Percentiles rank a stretch among this genome's conserved stretches.
phyloP scores from a whole-genome alignment of 257 asterid genomes.

The Nicotiana knightiana region DNA sequence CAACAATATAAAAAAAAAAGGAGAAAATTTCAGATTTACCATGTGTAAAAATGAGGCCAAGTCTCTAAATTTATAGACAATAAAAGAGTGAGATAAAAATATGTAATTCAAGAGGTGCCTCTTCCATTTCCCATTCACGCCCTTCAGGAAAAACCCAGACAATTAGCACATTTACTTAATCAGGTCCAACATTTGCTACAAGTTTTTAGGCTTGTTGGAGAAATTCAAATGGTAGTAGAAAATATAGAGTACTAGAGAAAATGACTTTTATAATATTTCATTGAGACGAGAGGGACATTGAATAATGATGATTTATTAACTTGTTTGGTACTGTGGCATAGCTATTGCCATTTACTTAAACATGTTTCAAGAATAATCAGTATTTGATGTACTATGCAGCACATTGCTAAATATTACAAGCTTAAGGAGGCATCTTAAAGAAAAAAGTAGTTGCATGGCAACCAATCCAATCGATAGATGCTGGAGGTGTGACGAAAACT shows the following conservation, averaged over 20 bases:
- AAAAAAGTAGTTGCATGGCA: neutral
- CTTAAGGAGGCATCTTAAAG: neutral
- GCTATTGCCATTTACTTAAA: neutral
- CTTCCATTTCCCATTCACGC: no score
- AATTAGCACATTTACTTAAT: neutral
- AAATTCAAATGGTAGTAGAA: neutral
- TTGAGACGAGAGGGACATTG: neutral
- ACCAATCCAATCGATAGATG: slow-evolving; percentile 5
- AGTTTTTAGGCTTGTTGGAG: neutral
- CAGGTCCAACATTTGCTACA: neutral
- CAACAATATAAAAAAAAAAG: no score
- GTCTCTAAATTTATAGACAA: no score
- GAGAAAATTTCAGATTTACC: no score
- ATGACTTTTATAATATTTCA: neutral
- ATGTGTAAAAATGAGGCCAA: no score
- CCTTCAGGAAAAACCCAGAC: no score
- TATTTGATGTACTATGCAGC: slow-evolving; percentile 14
- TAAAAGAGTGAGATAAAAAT: no score
- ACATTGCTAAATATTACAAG: slow-evolving; percentile 9
- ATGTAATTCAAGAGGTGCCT: no score
- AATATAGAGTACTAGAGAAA: neutral
- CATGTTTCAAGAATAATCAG: neutral
- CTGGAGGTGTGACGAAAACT: neutral
- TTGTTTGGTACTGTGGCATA: neutral
- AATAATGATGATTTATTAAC: neutral